Base-by-base conservation (phyloP, 1,284 basidiomycete genomes). In the Kwoniella shivajii region DNA sequence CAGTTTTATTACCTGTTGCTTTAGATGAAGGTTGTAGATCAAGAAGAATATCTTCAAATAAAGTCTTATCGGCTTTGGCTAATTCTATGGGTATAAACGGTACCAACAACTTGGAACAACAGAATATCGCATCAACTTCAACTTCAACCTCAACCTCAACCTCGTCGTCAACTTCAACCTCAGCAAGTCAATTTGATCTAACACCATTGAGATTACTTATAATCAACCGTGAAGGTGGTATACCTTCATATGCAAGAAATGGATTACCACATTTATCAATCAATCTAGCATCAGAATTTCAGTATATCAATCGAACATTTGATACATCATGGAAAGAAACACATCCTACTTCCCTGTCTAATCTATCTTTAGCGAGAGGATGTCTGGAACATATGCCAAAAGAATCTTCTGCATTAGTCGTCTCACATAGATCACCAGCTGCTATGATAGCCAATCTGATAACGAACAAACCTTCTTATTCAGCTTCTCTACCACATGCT, bases 391-490 rank as follows among this genome's bases (percentile, higher is more conserved):
- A 92, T 79, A 96, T 99, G 90, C 96, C 96, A 0, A 85, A 88
- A 11, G 86, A 89, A 1, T 92, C 94, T 3, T 95, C 92, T 18
- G 95, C 93, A 13, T 83, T 99, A 61, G 89, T 99, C 83, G 96
- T 98, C 49, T 96, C 92, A 13, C 96, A 99, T 79, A 90, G 94
- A 33, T 96, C 93, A 1, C 92, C 94, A 0, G 91, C 90, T 56
- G 91, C 90, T 2, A 85, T 99, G 59, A 98, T 99, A 67, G 95
- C 86, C 42, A 98, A 99, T 76, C 83, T 99, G 41, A 95, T 99
- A 73, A 99, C 96, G 46, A 99, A 99, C 79, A 96, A 95, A 74
- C 96, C 96, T 1, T 93, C 93, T 1, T 87, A 97, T 66, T 94
- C 90, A 64, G 96, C 95, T 2, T 93, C 90, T 58, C 82, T 99